A percentile compares a stretch with the other conserved stretches of the same genome.
Evolutionary conservation across 2,329 filamentous ascomycete species (phyloP).

Genomic region (Fusarium sp.): DNA sequence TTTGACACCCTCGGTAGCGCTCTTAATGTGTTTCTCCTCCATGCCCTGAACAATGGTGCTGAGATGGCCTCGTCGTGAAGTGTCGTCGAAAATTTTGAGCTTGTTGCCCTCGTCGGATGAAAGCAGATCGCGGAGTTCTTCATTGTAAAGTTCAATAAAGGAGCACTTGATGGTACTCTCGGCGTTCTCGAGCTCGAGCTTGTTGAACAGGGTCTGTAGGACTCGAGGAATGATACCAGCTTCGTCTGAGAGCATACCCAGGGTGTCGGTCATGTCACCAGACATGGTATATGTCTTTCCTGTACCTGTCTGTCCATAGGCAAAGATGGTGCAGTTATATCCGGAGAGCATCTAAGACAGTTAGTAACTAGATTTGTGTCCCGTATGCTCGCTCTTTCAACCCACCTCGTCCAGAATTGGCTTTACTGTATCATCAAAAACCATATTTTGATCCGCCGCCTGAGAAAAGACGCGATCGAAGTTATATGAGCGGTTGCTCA

Average conservation of each 20-base stretch:
- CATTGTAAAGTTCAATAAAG: slow-evolving; percentile 98
- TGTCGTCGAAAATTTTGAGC: slow-evolving; percentile 95
- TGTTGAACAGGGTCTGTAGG: slow-evolving; percentile 85
- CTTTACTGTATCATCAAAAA: slow-evolving; percentile 94
- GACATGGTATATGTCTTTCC: slow-evolving; percentile 99
- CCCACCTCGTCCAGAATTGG: slow-evolving; percentile 91
- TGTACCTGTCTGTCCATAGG: slow-evolving; percentile 96
- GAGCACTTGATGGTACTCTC: slow-evolving; percentile 97
- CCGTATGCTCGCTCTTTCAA: not conserved
- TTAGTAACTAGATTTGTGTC: slow-evolving; percentile 1
- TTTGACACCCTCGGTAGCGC: slow-evolving; percentile 84
- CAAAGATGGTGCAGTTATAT: slow-evolving; percentile 98
- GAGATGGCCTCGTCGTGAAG: slow-evolving; percentile 82
- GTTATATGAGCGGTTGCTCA: slow-evolving; percentile 95
- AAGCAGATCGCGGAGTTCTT: slow-evolving; percentile 91
- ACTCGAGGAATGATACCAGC: slow-evolving; percentile 96
- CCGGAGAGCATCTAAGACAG: slow-evolving; percentile 82
- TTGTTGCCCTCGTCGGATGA: slow-evolving; percentile 83
- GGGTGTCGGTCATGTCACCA: slow-evolving; percentile 89
- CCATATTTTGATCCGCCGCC: slow-evolving; percentile 90
- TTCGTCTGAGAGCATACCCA: slow-evolving; percentile 86
- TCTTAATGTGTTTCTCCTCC: slow-evolving; percentile 94
- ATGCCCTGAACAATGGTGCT: slow-evolving; percentile 94
- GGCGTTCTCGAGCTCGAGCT: slow-evolving; percentile 78
- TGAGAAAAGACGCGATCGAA: slow-evolving; percentile 98